These are phyloP conservation scores for Talaromyces nanjingensis DNA, from an alignment of 495 filamentous ascomycete genomes.

Conservation along the genomic window DNA sequence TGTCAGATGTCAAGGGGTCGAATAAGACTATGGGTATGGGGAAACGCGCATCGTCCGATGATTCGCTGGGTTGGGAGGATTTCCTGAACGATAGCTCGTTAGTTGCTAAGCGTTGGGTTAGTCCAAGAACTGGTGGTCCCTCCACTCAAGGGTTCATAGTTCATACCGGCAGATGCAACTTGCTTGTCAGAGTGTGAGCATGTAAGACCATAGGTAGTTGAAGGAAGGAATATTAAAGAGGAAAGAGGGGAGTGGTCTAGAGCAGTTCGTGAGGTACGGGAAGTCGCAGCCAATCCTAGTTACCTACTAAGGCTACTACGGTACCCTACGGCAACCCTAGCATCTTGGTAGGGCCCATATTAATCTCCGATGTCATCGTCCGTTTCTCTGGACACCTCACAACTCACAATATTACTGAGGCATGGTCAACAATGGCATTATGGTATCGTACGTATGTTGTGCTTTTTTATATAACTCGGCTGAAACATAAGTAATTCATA, in stretches of 20 bases:
- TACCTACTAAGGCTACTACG: too few relatives aligned
- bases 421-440: too few relatives aligned
- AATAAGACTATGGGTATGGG: not conserved
- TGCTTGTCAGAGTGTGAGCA: not conserved
- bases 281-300: not conserved
- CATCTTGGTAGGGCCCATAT: not conserved
- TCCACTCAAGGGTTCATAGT: not conserved
- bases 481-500: not conserved
- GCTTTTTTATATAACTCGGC: not conserved
- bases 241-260: not conserved
- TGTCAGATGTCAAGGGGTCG: not conserved
- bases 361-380: too few relatives aligned
- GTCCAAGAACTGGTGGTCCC: not conserved
- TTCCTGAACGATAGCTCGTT: not conserved
- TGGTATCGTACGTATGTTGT: not conserved
- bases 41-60: not conserved
- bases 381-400: too few relatives aligned
- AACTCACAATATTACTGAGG: too few relatives aligned
- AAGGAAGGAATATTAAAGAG: too few relatives aligned
- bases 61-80: not conserved
- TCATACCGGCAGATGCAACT: not conserved
- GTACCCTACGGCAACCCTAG: not conserved
- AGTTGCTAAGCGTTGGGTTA: not conserved
- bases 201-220: too few relatives aligned
- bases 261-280: not conserved